Percentiles rank a stretch among this genome's conserved stretches.
Conservation (phyloP, 2,329 filamentous ascomycete species). For the Purpureocillium lavendulum region DNA sequence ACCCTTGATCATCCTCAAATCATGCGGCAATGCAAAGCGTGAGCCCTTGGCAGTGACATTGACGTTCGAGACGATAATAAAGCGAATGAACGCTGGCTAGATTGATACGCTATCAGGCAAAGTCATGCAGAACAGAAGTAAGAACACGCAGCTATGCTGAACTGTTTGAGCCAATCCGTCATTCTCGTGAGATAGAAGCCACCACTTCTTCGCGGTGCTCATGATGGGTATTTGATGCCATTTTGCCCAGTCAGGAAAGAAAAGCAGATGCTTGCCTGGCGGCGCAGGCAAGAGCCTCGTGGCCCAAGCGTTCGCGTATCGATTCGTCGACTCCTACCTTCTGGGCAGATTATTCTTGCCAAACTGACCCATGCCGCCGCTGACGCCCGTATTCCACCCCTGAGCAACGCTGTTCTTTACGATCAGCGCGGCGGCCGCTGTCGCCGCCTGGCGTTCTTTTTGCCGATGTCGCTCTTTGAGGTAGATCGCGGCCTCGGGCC, state of each 20-base stretch:
- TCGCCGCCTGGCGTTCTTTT: slow-evolving; percentile 84
- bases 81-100: too few relatives aligned
- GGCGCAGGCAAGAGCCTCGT: too few relatives aligned
- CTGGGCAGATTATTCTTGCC: slow-evolving; percentile 37
- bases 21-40: too few relatives aligned
- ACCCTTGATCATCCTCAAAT: too few relatives aligned
- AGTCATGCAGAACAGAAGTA: too few relatives aligned
- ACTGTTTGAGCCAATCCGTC: too few relatives aligned
- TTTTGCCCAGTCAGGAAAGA: not conserved
- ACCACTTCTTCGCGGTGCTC: not conserved
- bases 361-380: slow-evolving; percentile 29
- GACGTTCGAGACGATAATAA: too few relatives aligned
- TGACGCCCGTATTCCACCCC: slow-evolving; percentile 42
- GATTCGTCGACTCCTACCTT: slow-evolving; percentile 24
- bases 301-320: not conserved
- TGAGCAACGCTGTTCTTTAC: slow-evolving; percentile 78
- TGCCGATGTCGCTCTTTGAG: slow-evolving; percentile 85
- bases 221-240: not conserved
- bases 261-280: not conserved
- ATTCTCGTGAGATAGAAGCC: too few relatives aligned
- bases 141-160: too few relatives aligned
- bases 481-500: slow-evolving; percentile 81
- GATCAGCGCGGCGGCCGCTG: slow-evolving; percentile 87
- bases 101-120: too few relatives aligned
- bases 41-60: too few relatives aligned